A percentile compares a stretch with the other conserved stretches of the same genome.
Conservation (phyloP, 768 basidiomycete species). For the Neoboletus subvelutipes region DNA sequence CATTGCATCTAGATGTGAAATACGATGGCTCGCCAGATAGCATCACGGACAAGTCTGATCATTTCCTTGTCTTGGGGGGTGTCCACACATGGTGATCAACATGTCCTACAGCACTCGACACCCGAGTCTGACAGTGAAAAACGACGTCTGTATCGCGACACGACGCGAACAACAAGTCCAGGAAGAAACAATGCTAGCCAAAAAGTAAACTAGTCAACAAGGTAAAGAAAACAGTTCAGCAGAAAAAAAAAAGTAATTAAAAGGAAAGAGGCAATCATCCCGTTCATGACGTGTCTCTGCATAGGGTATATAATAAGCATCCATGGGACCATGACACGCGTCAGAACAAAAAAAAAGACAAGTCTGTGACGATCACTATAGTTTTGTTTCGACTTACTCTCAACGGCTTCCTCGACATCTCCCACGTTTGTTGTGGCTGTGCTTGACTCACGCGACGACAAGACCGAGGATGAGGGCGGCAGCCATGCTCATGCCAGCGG, state of each 20-base stretch:
- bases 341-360: neutral
- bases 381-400: neutral
- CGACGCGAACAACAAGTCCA: conserved; percentile 1
- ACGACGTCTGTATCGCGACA: conserved; percentile 4
- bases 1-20: no score
- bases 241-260: neutral
- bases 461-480: conserved; percentile 29
- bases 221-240: neutral
- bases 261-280: neutral
- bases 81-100: neutral
- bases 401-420: neutral
- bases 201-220: neutral
- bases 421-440: conserved; percentile 1
- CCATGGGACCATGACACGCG: conserved; percentile 1
- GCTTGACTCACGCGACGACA: conserved; percentile 23
- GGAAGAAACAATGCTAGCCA: neutral
- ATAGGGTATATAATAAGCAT: conserved; percentile 18
- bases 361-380: neutral
- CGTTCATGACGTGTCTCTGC: conserved; percentile 7
- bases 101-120: neutral
- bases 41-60: no score
- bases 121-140: neutral
- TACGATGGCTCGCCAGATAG: no score
- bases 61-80: no score
- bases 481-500: conserved; percentile 30